These are phyloP conservation scores for Metschnikowia noctiluminum DNA, from an alignment of 805 yeast species.

Conservation along the genomic window DNA sequence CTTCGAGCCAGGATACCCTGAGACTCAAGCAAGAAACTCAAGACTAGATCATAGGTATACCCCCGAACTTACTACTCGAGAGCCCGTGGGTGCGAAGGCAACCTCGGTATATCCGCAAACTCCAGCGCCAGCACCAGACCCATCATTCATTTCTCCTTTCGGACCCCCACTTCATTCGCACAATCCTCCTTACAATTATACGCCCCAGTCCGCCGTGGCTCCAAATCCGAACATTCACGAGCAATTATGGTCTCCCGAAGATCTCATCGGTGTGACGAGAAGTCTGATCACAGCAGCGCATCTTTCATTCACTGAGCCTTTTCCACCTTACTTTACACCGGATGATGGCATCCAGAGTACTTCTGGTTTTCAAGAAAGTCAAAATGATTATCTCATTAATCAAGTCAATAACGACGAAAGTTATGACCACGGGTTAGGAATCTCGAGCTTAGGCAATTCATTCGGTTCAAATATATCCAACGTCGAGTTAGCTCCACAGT, in stretches of 20 bases:
- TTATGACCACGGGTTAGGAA: background rate
- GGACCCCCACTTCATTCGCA: conserved; percentile 1
- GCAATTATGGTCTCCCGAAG: conserved; percentile 2
- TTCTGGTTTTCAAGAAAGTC: background rate
- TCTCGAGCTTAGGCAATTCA: background rate
- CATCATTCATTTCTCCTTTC: background rate
- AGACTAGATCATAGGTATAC: background rate
- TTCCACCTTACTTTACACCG: background rate
- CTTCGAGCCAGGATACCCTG: background rate
- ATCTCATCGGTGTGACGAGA: background rate
- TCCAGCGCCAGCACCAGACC: background rate
- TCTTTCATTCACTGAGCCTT: conserved; percentile 3
- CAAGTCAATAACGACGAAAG: background rate
- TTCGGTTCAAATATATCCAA: background rate
- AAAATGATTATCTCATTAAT: background rate
- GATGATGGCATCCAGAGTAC: background rate
- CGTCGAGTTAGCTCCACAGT: background rate
- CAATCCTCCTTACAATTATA: background rate
- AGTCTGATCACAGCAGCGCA: conserved; percentile 2
- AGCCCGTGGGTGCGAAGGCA: conserved; percentile 4
- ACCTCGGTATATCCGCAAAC: background rate
- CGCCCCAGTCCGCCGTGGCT: background rate
- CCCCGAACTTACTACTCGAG: background rate
- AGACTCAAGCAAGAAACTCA: background rate
- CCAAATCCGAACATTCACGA: background rate